Base-by-base conservation (phyloP, 345 rosid species). In the Hevea brasiliensis region DNA sequence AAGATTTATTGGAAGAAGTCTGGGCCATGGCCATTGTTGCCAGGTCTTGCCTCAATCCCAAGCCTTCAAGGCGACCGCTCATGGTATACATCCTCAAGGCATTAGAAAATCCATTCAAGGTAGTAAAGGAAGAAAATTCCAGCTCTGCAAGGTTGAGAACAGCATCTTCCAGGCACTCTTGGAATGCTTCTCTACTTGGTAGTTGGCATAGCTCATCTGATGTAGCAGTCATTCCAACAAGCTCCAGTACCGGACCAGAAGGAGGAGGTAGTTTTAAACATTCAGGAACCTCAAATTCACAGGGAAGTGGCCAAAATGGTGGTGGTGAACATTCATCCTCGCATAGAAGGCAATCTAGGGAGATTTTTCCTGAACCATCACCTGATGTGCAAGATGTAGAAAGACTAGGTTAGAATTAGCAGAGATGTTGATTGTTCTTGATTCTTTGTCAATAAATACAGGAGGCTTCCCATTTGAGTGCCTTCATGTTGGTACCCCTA, bases 1-100 rank as follows among this genome's bases (percentile, higher is more conserved):
- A 96, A 70, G 99, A 96, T 76, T 83, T 93, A 7, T 78, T 96
- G 55, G 99, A 96, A 79, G 99, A 96, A 84, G 97, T 96, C 35
- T 96, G 99, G 99, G 98, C 99, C 8, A 93, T 96, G 96, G 97
- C 98, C 4, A 88, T 96, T 72, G 89, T 96, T 13, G 97, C 99
- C 6, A 85, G 90, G 74, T 96, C 99, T 61, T 96, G 98, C 85
- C 87, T 96, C 65, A 93, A 96, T 78, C 95, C 97, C 2, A 96
- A 93, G 81, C 95, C 97, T 60, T 82, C 95, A 3, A 88, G 90
- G 84, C 87, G 99, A 61, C 99, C 98, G 1, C 89, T 84, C 12
- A 96, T 96, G 98, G 89, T 92, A 84, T 90, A 96, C 74, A 85
- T 96, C 66, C 89, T 91, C 37, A 93, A 87, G 82, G 99, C 99